These are phyloP conservation scores for Ophiostoma australiae DNA, from an alignment of 2,329 filamentous ascomycete genomes.

Conservation along the genomic window DNA sequence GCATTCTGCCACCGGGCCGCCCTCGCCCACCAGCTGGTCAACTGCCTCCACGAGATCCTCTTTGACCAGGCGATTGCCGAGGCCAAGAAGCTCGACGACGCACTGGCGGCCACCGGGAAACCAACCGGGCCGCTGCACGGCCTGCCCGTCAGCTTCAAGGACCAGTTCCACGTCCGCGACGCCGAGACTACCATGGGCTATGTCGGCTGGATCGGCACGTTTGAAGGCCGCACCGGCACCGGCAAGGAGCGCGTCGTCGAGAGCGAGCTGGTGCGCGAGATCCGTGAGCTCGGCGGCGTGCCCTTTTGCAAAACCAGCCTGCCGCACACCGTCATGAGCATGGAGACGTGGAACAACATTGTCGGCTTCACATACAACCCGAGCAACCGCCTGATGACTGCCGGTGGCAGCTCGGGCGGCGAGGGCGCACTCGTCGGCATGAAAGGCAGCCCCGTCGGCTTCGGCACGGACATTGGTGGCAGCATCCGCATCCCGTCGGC, in stretches of 20 bases:
- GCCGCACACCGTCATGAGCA: conserved; percentile 31
- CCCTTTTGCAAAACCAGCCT: conserved; percentile 33
- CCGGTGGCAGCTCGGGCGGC: conserved; percentile 38
- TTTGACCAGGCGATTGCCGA: conserved; percentile 34
- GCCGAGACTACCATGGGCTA: conserved; percentile 36
- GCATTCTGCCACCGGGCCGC: conserved; percentile 25
- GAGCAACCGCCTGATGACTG: conserved; percentile 33
- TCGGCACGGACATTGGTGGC: conserved; percentile 37
- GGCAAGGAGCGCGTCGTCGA: conserved; percentile 26
- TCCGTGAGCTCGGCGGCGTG: conserved; percentile 31
- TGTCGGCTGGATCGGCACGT: conserved; percentile 24
- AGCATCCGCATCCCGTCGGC: conserved; percentile 32
- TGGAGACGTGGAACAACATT: conserved; percentile 37
- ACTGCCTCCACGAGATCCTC: conserved; percentile 44
- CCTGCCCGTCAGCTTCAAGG: conserved; percentile 47
- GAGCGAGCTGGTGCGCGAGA: conserved; percentile 31
- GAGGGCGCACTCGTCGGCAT: conserved; percentile 37
- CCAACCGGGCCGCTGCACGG: conserved; percentile 38
- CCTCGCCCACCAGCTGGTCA: conserved; percentile 29
- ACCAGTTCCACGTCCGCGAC: conserved; percentile 43
- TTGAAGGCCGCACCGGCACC: conserved; percentile 21
- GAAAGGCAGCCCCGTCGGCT: conserved; percentile 32
- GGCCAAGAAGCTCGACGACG: conserved; percentile 34
- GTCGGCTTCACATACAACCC: conserved; percentile 37
- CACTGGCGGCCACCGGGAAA: conserved; percentile 31